Evolutionary conservation across 106 monocot species (phyloP), one percentile per base, ranked within the genome.

Genomic region (Dendrobium catenatum): DNA sequence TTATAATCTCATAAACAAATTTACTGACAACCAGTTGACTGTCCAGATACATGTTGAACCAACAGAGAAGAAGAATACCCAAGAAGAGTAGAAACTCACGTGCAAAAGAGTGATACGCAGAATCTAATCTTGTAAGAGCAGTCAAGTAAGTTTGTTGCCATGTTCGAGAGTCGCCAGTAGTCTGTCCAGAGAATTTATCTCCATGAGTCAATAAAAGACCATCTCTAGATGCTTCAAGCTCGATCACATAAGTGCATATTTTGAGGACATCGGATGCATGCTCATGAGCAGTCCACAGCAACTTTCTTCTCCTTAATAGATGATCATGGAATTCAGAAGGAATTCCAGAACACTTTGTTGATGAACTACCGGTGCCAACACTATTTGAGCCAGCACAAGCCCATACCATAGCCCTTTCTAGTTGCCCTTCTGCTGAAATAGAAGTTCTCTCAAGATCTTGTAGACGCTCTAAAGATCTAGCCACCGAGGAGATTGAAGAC

Each of bases 391-490:
- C 87, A 20, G 86, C 92, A 89, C 95, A 98, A 73, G 99, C 99
- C 99, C 99, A 99, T 78, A 89, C 89, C 99, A 99, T 95, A 8
- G 99, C 99, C 84, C 93, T 91, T 84, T 99, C 99, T 87, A 99
- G 91, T 79, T 99, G 95, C 73, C 91, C 93, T 86, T 93, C 95
- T 47, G 82, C 88, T 67, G 88, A 81, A 27, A 87, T 72, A 68
- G 99, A 95, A 82, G 81, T 88, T 75, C 83, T 91, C 87, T 95
- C 95, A 90, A 87, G 85, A 84, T 82, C 79, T 87, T 91, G 89
- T 42, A 99, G 80, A 76, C 81, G 78, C 78, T 95, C 95, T 51
- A 90, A 33, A 79, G 91, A 89, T 82, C 83, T 88, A 67, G 86
- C 73, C 46, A 95, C 82, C 8, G 80, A 81, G 20, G 93, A 91